These are phyloP conservation scores for Aspergillus awamori DNA, from an alignment of 2,329 filamentous ascomycete species.

Conservation along the genomic window DNA sequence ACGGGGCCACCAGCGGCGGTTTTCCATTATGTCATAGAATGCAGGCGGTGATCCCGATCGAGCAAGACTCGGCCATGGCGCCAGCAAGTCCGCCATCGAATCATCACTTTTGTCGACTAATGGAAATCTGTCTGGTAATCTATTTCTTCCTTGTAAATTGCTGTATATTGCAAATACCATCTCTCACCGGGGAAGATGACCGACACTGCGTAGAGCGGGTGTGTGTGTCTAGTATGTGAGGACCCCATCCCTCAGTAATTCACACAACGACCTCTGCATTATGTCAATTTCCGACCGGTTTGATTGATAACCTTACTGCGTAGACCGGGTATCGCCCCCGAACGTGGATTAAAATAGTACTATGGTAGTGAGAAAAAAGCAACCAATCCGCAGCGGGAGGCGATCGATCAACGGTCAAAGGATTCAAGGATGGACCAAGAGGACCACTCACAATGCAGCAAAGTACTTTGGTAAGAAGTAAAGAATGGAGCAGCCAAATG, in stretches of 20 bases:
- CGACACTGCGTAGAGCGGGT: no score
- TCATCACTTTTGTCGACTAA: slow-evolving; percentile 8
- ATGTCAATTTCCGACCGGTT: not conserved
- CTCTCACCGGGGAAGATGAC: no score
- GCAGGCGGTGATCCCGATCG: slow-evolving; percentile 19
- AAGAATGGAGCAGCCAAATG: not conserved
- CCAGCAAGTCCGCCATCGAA: slow-evolving; percentile 1
- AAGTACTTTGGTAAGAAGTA: no score
- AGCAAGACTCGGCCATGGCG: slow-evolving; percentile 5
- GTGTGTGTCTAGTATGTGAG: not conserved
- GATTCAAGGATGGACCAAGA: not conserved
- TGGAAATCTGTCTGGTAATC: slow-evolving; percentile 2
- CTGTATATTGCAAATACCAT: no score
- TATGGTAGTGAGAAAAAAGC: not conserved
- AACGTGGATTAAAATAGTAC: slow-evolving; percentile 2
- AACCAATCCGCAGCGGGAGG: not conserved
- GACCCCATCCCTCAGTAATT: not conserved
- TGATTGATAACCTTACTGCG: not conserved
- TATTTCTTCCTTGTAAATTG: no score
- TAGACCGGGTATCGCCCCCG: not conserved
- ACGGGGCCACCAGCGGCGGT: slow-evolving; percentile 18
- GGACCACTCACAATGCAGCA: no score
- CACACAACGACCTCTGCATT: not conserved
- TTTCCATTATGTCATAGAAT: slow-evolving; percentile 32
- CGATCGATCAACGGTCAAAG: slow-evolving; percentile 5